Conservation (phyloP, 805 yeast species). For the Starmerella apis region DNA sequence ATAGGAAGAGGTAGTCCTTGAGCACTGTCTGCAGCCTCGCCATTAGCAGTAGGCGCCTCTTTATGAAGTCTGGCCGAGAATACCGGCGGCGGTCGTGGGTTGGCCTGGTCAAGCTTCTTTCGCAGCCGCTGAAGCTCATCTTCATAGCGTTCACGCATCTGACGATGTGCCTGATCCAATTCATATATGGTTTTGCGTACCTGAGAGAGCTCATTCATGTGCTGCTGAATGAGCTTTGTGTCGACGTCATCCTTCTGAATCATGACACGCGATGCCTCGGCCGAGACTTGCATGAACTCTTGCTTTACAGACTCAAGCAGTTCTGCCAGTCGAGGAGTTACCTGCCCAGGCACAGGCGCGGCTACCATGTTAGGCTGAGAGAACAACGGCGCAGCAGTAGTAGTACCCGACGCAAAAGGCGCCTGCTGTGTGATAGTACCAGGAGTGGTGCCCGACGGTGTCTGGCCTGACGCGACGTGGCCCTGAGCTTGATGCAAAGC, state of each 20-base stretch:
- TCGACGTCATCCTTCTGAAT: constrained; percentile 91
- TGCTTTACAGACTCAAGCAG: constrained; percentile 82
- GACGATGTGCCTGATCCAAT: constrained; percentile 84
- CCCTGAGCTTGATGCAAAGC: neutral
- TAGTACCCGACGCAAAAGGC: too few relatives aligned
- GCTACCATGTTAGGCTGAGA: neutral
- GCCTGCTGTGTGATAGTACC: neutral
- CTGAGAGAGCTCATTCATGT: constrained; percentile 84
- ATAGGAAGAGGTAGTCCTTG: constrained; percentile 3
- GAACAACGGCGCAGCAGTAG: too few relatives aligned
- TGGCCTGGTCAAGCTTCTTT: constrained; percentile 55
- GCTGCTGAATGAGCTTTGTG: constrained; percentile 67
- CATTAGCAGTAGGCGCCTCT: neutral
- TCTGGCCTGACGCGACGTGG: constrained; percentile 10
- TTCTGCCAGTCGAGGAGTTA: constrained; percentile 46
- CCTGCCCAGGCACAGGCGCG: constrained; percentile 1
- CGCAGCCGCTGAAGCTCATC: constrained; percentile 81
- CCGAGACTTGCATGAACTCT: constrained; percentile 75
- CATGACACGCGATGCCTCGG: constrained; percentile 75
- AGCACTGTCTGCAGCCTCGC: constrained; percentile 1
- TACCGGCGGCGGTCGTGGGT: constrained; percentile 18
- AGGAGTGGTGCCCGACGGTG: neutral
- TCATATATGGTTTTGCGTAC: constrained; percentile 90
- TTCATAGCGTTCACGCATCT: constrained; percentile 91
- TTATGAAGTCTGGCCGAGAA: neutral